Evolutionary conservation across 1,139 yeast genomes (phyloP).

Genomic region (Yamadazyma spencermartinsiae): DNA sequence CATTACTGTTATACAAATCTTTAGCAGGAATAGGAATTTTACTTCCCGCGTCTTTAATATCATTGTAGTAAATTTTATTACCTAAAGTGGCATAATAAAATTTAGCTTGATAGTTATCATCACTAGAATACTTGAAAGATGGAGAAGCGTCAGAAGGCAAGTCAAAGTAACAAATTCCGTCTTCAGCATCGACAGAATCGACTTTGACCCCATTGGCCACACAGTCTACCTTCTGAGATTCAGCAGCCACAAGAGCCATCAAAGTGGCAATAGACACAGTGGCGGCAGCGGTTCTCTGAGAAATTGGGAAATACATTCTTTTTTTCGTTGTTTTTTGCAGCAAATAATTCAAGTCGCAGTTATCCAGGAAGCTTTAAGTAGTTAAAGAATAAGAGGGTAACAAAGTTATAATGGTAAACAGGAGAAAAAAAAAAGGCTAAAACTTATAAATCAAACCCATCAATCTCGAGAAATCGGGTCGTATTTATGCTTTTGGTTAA

Average conservation of each 20-base stretch:
- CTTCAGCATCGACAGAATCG: slow-evolving; percentile 5
- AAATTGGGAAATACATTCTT: slow-evolving; percentile 3
- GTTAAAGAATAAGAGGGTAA: background rate
- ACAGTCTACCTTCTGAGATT: slow-evolving; percentile 7
- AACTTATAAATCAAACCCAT: no score
- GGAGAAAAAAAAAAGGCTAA: no score
- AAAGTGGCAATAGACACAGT: slow-evolving; percentile 8
- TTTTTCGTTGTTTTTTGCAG: background rate
- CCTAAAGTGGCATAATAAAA: slow-evolving; percentile 11
- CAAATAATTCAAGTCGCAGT: background rate
- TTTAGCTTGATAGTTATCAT: slow-evolving; percentile 5
- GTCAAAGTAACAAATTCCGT: slow-evolving; percentile 10
- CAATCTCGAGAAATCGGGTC: background rate
- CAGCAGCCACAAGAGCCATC: slow-evolving; percentile 4
- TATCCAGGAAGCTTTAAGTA: background rate
- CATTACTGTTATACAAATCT: slow-evolving; percentile 6
- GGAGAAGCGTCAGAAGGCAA: slow-evolving; percentile 8
- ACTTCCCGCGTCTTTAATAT: slow-evolving; percentile 8
- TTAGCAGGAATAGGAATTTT: slow-evolving; percentile 12
- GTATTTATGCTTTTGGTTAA: background rate
- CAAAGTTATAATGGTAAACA: no score
- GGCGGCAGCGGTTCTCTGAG: slow-evolving; percentile 6
- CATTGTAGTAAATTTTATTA: slow-evolving; percentile 6
- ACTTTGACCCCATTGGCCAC: slow-evolving; percentile 9
- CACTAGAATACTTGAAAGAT: slow-evolving; percentile 3